Evolutionary conservation across 805 yeast species (phyloP).

Genomic region (Kregervanrija fluxuum): DNA sequence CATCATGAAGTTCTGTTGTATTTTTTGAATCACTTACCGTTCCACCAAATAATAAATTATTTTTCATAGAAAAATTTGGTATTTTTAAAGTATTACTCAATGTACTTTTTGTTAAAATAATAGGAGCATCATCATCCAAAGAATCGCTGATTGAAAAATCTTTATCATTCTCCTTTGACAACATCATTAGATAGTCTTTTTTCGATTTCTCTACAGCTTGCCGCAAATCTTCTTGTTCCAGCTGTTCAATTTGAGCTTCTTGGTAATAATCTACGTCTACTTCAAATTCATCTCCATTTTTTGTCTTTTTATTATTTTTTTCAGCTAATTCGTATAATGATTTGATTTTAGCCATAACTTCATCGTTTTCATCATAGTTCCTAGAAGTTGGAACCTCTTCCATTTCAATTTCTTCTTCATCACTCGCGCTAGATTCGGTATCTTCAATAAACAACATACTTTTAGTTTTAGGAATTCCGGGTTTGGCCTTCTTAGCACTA

Average conservation of each 20-base stretch:
- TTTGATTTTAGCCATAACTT: conserved; percentile 23
- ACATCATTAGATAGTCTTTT: conserved; percentile 29
- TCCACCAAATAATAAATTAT: conserved; percentile 9
- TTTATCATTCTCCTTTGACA: conserved; percentile 17
- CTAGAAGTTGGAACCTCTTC: conserved; percentile 48
- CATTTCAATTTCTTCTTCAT: conserved; percentile 47
- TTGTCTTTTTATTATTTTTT: conserved; percentile 14
- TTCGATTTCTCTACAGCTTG: conserved; percentile 43
- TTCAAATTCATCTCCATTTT: conserved; percentile 16
- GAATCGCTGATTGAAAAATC: background rate
- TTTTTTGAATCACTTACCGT: conserved; percentile 2
- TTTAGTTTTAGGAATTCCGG: background rate
- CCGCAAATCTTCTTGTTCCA: conserved; percentile 28
- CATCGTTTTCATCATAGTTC: conserved; percentile 6
- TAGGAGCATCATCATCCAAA: conserved; percentile 13
- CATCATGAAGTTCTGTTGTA: background rate
- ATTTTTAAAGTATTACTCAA: conserved; percentile 11
- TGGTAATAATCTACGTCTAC: conserved; percentile 9
- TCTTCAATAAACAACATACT: conserved; percentile 4
- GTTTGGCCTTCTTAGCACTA: background rate
- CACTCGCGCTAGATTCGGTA: conserved; percentile 20
- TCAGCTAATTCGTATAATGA: conserved; percentile 27
- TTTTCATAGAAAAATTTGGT: conserved; percentile 12
- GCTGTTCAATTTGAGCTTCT: conserved; percentile 10
- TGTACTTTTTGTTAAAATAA: conserved; percentile 16